phyloP scores from a whole-genome alignment of 495 filamentous ascomycete species.

The Coniosporium apollinis region DNA sequence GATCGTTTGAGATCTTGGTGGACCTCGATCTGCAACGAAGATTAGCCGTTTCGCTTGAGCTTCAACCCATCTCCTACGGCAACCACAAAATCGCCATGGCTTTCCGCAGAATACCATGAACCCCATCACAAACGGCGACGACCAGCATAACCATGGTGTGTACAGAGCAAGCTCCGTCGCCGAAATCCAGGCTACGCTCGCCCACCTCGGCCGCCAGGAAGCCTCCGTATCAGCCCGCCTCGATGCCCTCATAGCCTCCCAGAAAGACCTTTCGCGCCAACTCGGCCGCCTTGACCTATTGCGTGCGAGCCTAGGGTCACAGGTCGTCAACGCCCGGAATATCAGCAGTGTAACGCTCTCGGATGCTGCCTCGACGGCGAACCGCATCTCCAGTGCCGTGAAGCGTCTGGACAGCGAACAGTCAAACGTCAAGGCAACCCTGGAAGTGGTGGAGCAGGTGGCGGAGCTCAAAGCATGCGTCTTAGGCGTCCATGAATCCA shows the following conservation, averaged over 20 bases:
- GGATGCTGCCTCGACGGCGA: slow-evolving; percentile 68
- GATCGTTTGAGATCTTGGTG: no score
- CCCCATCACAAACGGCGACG: no score
- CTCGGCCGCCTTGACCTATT: slow-evolving; percentile 77
- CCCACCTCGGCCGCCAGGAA: slow-evolving; percentile 59
- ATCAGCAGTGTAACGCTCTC: slow-evolving; percentile 83
- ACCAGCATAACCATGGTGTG: no score
- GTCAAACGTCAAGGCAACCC: slow-evolving; percentile 69
- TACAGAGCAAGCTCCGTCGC: slow-evolving; percentile 53
- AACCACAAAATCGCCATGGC: no score
- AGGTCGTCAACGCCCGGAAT: slow-evolving; percentile 64
- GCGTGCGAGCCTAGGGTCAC: slow-evolving; percentile 72
- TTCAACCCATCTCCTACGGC: no score
- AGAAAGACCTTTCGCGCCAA: slow-evolving; percentile 69
- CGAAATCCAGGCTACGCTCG: slow-evolving; percentile 62
- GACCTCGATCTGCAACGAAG: no score
- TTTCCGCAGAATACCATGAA: no score
- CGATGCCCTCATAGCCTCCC: slow-evolving; percentile 56
- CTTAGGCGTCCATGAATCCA: slow-evolving; percentile 82
- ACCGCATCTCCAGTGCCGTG: slow-evolving; percentile 69
- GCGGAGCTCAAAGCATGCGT: slow-evolving; percentile 92
- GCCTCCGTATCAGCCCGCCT: slow-evolving; percentile 54
- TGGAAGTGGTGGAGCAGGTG: slow-evolving; percentile 89
- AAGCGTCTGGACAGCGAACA: slow-evolving; percentile 79
- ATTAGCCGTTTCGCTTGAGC: no score